These are phyloP conservation scores for Exutisphaerella laricina DNA, from an alignment of 2,329 filamentous ascomycete genomes.

Conservation along the genomic window DNA sequence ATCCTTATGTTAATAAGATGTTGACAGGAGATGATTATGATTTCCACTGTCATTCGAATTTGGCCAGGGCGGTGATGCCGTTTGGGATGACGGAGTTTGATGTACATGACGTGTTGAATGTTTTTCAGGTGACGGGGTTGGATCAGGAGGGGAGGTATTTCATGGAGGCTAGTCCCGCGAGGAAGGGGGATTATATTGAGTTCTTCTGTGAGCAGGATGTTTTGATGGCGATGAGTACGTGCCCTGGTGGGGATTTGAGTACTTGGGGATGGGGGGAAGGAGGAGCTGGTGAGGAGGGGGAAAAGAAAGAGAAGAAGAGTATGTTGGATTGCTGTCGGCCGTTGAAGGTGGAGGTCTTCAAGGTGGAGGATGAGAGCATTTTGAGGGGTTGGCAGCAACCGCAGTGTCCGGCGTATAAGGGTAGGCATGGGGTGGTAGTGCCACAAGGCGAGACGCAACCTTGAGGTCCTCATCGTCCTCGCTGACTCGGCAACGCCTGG, in stretches of 20 bases:
- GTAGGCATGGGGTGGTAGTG: conserved; percentile 59
- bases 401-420: conserved; percentile 55
- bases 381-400: conserved; percentile 60
- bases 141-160: conserved; percentile 69
- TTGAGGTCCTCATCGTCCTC: no score
- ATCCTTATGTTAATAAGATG: conserved; percentile 75
- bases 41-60: conserved; percentile 79
- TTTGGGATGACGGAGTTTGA: conserved; percentile 66
- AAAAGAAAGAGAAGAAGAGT: conserved; percentile 54
- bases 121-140: conserved; percentile 79
- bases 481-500: no score
- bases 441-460: conserved; percentile 37
- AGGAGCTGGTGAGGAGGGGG: conserved; percentile 49
- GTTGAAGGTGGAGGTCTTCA: conserved; percentile 67
- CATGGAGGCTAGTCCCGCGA: conserved; percentile 60
- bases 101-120: conserved; percentile 78
- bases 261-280: conserved; percentile 71
- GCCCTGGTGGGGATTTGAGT: conserved; percentile 74
- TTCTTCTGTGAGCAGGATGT: conserved; percentile 77
- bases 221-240: conserved; percentile 61
- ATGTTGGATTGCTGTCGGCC: conserved; percentile 68
- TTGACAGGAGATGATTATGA: conserved; percentile 67
- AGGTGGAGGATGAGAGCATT: conserved; percentile 44
- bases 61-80: conserved; percentile 65
- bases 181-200: conserved; percentile 58